Percentiles rank a stretch among this genome's conserved stretches.
phyloP scores from a whole-genome alignment of 345 rosid species.

The Syzygium oleosum region DNA sequence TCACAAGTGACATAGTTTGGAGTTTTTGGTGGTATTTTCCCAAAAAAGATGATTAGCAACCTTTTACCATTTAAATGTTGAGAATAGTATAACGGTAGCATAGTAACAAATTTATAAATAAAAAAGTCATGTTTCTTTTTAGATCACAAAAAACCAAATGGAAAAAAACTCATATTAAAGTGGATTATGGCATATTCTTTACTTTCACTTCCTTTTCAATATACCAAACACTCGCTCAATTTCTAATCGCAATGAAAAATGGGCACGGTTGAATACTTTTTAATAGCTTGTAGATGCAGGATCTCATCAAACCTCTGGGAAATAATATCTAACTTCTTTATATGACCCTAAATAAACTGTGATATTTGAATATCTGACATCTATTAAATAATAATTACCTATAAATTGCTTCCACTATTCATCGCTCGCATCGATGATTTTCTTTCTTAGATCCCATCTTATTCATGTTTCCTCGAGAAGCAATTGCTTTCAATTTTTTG shows the following conservation, averaged over 20 bases:
- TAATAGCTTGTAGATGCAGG: background rate
- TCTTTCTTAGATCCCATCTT: accelerated
- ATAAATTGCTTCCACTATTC: background rate
- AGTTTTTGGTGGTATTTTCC: no score
- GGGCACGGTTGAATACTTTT: background rate
- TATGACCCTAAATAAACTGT: background rate
- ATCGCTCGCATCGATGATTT: background rate
- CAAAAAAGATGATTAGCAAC: background rate
- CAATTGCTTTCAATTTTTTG: background rate
- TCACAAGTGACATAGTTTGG: no score
- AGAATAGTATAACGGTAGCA: background rate
- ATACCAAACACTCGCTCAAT: background rate
- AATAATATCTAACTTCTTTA: accelerated
- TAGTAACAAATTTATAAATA: background rate
- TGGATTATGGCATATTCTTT: background rate
- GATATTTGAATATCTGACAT: background rate
- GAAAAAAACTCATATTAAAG: background rate
- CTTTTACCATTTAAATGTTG: background rate
- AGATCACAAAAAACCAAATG: background rate
- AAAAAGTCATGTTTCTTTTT: background rate
- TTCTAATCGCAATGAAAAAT: background rate
- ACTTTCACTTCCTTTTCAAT: background rate
- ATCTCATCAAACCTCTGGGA: accelerated
- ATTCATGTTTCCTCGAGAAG: background rate
- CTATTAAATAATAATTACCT: background rate